Percentiles rank a stretch among this genome's conserved stretches.
These are phyloP conservation scores for Sporothrix dimorphospora DNA, from an alignment of 2,329 filamentous ascomycete species.

Conservation along the genomic window DNA sequence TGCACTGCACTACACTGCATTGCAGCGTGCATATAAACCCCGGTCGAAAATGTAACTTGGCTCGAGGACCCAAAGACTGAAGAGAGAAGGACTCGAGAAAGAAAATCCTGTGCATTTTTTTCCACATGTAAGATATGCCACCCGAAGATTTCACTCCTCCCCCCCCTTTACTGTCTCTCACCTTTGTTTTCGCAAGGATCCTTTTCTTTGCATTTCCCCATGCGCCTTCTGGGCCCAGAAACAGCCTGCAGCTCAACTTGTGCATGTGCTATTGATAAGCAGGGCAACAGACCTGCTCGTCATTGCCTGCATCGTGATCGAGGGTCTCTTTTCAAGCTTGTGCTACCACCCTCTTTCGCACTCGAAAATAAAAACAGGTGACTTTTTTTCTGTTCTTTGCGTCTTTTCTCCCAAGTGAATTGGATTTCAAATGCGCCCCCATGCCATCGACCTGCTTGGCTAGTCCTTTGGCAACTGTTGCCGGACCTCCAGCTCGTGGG, in stretches of 20 bases:
- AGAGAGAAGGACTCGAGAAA: background rate
- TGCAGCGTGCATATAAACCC: conserved; percentile 15
- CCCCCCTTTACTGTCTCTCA: background rate
- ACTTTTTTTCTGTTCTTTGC: background rate
- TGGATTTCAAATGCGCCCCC: background rate
- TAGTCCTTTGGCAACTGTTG: background rate
- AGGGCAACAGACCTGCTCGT: background rate
- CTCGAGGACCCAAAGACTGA: background rate
- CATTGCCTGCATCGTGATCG: conserved; percentile 3
- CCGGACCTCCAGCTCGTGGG: background rate
- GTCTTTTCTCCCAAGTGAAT: no score
- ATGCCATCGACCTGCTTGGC: background rate
- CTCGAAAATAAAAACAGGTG: background rate
- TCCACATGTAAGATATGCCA: conserved; percentile 7
- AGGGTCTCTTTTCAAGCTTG: background rate
- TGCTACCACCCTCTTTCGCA: background rate
- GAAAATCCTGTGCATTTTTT: background rate
- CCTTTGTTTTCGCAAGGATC: background rate
- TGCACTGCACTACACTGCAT: background rate
- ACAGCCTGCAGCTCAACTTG: background rate
- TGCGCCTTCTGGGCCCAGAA: background rate
- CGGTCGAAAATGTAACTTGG: background rate
- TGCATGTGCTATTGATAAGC: conserved; percentile 18
- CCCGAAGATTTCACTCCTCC: background rate
- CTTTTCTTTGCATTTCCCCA: background rate